Conservation (phyloP, 805 yeast genomes). For the Candida sanyiensis region DNA sequence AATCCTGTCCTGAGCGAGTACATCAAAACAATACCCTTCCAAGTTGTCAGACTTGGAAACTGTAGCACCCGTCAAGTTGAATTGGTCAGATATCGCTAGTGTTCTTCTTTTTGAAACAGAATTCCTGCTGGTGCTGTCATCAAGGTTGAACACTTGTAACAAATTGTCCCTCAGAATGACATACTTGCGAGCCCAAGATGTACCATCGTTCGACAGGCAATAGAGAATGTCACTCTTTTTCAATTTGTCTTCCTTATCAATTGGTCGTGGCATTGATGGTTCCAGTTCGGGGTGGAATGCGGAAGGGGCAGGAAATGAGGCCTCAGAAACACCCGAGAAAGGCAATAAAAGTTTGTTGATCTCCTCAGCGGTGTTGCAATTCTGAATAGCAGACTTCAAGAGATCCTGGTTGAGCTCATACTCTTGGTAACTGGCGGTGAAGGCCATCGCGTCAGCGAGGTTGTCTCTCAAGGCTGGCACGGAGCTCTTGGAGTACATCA, state of each 20-base stretch:
- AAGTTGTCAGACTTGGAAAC: slow-evolving; percentile 38
- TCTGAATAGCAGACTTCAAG: background rate
- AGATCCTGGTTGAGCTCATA: slow-evolving; percentile 4
- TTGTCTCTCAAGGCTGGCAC: background rate
- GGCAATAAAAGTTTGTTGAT: background rate
- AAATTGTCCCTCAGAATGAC: slow-evolving; percentile 66
- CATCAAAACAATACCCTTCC: slow-evolving; percentile 58
- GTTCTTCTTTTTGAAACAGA: background rate
- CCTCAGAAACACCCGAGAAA: no score
- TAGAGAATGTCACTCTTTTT: slow-evolving; percentile 44
- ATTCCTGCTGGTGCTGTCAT: background rate
- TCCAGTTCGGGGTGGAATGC: background rate
- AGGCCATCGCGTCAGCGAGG: background rate
- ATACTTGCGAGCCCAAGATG: slow-evolving; percentile 91
- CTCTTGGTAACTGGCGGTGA: background rate
- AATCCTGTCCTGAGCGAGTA: slow-evolving; percentile 61
- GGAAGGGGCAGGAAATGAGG: background rate
- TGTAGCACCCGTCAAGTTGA: slow-evolving; percentile 64
- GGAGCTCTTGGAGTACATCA: slow-evolving; percentile 3
- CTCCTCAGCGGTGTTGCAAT: background rate
- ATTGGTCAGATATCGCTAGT: slow-evolving; percentile 33
- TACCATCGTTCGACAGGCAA: slow-evolving; percentile 36
- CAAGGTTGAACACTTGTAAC: slow-evolving; percentile 25
- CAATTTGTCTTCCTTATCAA: slow-evolving; percentile 4
- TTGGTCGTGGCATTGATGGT: slow-evolving; percentile 3